Base-by-base conservation (phyloP, 1,284 basidiomycete genomes). In the Boletus albobrunnescens region DNA sequence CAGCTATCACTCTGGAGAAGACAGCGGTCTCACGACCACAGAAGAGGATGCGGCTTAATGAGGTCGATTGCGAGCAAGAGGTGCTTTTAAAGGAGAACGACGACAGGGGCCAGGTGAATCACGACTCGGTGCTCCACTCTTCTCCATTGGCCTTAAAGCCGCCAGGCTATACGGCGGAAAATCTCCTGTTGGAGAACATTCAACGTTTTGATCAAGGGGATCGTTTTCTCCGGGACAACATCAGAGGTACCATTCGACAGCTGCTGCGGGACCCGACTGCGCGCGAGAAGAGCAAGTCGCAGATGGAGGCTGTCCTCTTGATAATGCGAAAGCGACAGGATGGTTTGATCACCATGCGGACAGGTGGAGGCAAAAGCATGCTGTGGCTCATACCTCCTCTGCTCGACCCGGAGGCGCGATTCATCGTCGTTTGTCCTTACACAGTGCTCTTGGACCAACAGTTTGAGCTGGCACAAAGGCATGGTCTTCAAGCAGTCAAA, bases 291-390 rank as follows among this genome's bases (percentile, higher is more conserved):
- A 45, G 42, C 26, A n/a, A 5, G 12, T 14, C n/a, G 10, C 52
- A 53, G 28, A 36, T 53, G 39, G 27, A 38, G 7, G 51, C 12
- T 0, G 9, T 53, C 2, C n/a, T 53, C 8, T 9, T 30, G 13
- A 12, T 44, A 2, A 24, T 36, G 30, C 40, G 13, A 20, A 41
- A 28, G 19, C 1, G 8, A 16, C 31, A 41, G 8, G 35, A 45
- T 35, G 27, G 10, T 22, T 26, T 54, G 9, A 26, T 53, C 2
- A 54, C 46, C 16, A 41, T 50, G 20, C 20, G n/a, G 13, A 53
- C 52, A 0, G 47, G 52, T 0, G 30, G 52, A 2, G 52, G 52
- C 0, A 53, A 53, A 36, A 53, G 52, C 12, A 32, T 53, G 39
- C 14, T 53, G 2, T 53, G 52, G 52, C 19, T 33, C 0, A 12